Base-by-base conservation (phyloP, 305 asterid species). In the Stenogyne calaminthoides region DNA sequence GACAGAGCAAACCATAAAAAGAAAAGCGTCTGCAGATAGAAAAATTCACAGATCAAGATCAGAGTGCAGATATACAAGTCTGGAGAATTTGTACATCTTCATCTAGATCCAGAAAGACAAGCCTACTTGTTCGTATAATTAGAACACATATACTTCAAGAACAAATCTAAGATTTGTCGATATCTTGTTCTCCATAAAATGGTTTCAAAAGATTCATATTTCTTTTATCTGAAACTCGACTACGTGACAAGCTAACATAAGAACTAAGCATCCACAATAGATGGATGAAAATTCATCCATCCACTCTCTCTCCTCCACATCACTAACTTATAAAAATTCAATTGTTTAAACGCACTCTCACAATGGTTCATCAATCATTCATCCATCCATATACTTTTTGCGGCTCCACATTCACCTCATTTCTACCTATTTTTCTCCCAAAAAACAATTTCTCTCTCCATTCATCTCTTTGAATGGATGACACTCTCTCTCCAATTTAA, bases 1-100 rank as follows among this genome's bases (percentile, higher is more conserved):
- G 99, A 94, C 55, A 94, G 86, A 76, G 96, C 95, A 86, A 94
- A 94, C 99, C 99, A 94, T 57, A 94, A 15, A 70, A 94, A 91
- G 89, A 91, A 88, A 63, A 91, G 64, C 56, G 99, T 90, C 99
- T 94, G 92, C 90, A 84, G 39, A 79, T 2, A 69, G 49, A 70
- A 32, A 60, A 7, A 51, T 40, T 54, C 60, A 55, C 32, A 69
- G 71, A 18, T 40, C 59, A 64, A 40, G 44, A 46, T 79, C 61
- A 80, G 74, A 74, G 39, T 15, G 59, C 46, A 56, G 19, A 64
- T 27, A 68, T 72, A 11, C 71, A 73, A 64, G 39, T 57, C 16
- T 27, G 49, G 47, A 67, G 36, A 20, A 67, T 69, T 70, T 20
- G 61, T 66, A 46, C 55, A 72, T 69, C 65, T 64, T 66, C 72